Evolutionary conservation across 768 basidiomycete genomes (phyloP).

Genomic region (Coprinopsis strossmayeri): DNA sequence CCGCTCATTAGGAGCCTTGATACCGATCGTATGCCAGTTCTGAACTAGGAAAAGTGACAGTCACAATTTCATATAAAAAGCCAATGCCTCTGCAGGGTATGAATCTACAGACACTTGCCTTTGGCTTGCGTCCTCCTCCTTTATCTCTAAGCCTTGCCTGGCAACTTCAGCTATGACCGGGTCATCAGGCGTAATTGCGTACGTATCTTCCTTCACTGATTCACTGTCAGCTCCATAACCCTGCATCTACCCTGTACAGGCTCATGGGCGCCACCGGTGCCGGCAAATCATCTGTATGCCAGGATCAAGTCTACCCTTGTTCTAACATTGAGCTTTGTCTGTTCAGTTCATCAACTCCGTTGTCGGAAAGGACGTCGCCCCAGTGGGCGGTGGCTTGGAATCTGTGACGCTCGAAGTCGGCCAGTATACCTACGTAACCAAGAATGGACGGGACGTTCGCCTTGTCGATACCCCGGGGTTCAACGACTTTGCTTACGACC

Average conservation of each 20-base stretch:
- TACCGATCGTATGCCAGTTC: no score
- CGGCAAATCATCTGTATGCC: neutral
- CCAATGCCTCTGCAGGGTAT: no score
- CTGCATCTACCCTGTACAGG: neutral
- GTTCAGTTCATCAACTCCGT: slow-evolving; percentile 6
- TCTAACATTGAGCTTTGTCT: neutral
- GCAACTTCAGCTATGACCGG: neutral
- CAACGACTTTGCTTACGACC: neutral
- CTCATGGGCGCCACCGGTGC: slow-evolving; percentile 2
- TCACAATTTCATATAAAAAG: no score
- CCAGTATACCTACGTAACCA: neutral
- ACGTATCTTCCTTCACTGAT: neutral
- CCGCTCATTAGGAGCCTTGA: no score
- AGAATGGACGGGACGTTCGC: neutral
- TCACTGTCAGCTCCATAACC: neutral
- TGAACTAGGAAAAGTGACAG: no score
- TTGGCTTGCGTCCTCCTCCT: no score
- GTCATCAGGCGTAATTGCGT: neutral
- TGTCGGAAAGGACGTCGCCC: neutral
- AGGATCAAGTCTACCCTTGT: neutral
- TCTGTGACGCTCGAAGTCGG: neutral
- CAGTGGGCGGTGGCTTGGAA: neutral
- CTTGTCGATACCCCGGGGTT: slow-evolving; percentile 1
- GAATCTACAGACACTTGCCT: no score
- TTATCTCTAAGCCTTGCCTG: no score